A percentile compares a stretch with the other conserved stretches of the same genome.
phyloP scores from a whole-genome alignment of 352 stramenopile genomes.

The Pythium sukuiense region DNA sequence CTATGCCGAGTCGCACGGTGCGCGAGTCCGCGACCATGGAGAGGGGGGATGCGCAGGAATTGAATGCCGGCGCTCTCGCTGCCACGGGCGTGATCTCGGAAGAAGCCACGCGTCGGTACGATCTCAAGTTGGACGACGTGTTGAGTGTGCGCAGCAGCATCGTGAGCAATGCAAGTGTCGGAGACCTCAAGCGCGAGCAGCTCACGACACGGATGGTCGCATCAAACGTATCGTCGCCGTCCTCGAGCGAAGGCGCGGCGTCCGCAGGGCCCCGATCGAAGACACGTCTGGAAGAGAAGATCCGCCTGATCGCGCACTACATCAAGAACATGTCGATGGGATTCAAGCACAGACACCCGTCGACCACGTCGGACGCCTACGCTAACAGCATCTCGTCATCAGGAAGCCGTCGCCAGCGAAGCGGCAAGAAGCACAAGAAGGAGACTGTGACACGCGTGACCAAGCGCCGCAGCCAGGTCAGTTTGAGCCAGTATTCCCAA shows the following conservation, averaged over 20 bases:
- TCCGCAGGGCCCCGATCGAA: background rate
- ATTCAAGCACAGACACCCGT: conserved; percentile 11
- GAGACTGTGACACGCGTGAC: conserved; percentile 8
- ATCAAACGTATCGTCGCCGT: conserved; percentile 1
- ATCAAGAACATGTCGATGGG: conserved; percentile 27
- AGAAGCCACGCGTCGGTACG: background rate
- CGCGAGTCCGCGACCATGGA: conserved; percentile 2
- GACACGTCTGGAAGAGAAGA: conserved; percentile 26
- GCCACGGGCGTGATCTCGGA: background rate
- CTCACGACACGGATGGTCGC: conserved; percentile 2
- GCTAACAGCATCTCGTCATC: background rate
- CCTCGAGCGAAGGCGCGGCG: background rate
- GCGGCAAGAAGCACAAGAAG: background rate
- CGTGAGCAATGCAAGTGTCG: conserved; percentile 22
- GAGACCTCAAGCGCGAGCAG: conserved; percentile 29
- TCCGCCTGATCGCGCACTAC: conserved; percentile 28
- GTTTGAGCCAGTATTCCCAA: conserved; percentile 24
- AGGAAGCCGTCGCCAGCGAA: background rate
- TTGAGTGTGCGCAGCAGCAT: conserved; percentile 25
- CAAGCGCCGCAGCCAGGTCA: conserved; percentile 27
- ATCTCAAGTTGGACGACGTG: conserved; percentile 17
- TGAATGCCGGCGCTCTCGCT: background rate
- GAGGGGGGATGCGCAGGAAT: background rate
- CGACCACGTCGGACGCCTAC: conserved; percentile 1
- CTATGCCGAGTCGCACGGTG: background rate